Evolutionary conservation across 257 asterid genomes (phyloP).

Genomic region (Nicotiana paniculata): DNA sequence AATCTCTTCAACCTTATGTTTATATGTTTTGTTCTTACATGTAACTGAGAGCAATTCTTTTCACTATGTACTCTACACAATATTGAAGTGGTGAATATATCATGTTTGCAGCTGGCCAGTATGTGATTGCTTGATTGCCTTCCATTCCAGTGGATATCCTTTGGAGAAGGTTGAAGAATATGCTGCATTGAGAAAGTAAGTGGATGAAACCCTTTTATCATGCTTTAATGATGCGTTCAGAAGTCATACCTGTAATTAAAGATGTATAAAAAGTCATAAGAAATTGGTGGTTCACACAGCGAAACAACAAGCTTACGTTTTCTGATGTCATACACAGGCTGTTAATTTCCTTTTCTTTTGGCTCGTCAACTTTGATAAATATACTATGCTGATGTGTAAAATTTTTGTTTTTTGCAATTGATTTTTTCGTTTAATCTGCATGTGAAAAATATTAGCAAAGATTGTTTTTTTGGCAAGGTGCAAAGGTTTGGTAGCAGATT

Average conservation of each 20-base stretch:
- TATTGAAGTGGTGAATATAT: neutral
- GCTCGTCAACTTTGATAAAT: neutral
- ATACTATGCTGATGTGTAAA: neutral
- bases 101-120: conserved; percentile 72
- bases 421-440: neutral
- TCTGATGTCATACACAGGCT: neutral
- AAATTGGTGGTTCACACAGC: too few species aligned
- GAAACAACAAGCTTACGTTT: neutral
- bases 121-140: conserved; percentile 94
- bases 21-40: neutral
- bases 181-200: conserved; percentile 78
- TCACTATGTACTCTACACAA: neutral
- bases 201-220: neutral
- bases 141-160: conserved; percentile 82
- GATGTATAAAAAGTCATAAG: neutral
- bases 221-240: neutral
- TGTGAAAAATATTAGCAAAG: neutral
- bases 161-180: conserved; percentile 80
- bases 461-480: neutral
- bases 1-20: neutral
- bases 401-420: neutral
- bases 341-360: neutral
- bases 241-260: neutral
- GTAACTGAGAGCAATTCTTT: neutral
- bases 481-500: neutral